These are phyloP conservation scores for Golubevia sp. DNA, from an alignment of 1,284 basidiomycete genomes.

Conservation along the genomic window DNA sequence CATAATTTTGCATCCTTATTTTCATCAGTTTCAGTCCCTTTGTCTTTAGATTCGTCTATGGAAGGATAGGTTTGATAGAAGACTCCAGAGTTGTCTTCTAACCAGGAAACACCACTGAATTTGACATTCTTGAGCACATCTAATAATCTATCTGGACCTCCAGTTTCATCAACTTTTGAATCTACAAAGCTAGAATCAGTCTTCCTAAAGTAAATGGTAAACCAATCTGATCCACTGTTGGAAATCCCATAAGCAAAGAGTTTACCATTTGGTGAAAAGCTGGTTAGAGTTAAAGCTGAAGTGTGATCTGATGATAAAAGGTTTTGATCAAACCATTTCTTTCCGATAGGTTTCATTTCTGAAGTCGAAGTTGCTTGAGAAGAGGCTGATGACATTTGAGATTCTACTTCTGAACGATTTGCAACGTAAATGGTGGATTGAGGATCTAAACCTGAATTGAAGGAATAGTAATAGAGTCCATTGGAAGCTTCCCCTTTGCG, in stretches of 20 bases:
- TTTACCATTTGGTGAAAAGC: constrained; percentile 19
- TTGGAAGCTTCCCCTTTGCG: constrained; percentile 37
- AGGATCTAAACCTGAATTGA: constrained; percentile 53
- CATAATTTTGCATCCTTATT: constrained; percentile 52
- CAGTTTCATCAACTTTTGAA: constrained; percentile 22
- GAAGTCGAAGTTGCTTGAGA: not conserved
- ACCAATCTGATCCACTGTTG: constrained; percentile 56
- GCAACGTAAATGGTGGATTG: constrained; percentile 49
- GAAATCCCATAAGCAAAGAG: constrained; percentile 51
- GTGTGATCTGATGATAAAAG: constrained; percentile 51
- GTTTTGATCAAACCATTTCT: constrained; percentile 54
- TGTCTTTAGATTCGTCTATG: constrained; percentile 16
- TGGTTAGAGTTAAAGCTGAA: constrained; percentile 28
- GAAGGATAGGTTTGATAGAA: constrained; percentile 56
- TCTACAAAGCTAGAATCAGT: constrained; percentile 35
- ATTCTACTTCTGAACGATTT: constrained; percentile 28
- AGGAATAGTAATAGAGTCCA: constrained; percentile 43
- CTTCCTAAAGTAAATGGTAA: constrained; percentile 43
- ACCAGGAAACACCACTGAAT: constrained; percentile 43
- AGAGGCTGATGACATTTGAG: not conserved
- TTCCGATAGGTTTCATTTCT: constrained; percentile 33
- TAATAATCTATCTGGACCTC: constrained; percentile 37
- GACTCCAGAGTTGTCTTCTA: constrained; percentile 52
- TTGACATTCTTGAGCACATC: constrained; percentile 51
- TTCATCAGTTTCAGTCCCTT: constrained; percentile 54